These are phyloP conservation scores for Paramecium tetraurelia DNA, from an alignment of 73 alveolate genomes.

Conservation along the genomic window DNA sequence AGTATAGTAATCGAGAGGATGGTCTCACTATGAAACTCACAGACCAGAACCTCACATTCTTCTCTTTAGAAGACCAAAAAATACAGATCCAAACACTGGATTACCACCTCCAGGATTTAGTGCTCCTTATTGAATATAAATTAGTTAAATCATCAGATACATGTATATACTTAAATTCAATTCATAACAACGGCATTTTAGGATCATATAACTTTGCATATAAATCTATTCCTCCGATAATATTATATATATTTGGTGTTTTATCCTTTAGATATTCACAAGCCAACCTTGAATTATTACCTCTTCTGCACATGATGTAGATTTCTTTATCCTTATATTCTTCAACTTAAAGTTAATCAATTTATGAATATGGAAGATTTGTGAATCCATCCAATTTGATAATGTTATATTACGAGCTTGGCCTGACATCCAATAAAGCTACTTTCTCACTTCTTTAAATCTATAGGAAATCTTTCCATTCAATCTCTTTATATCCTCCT, in stretches of 20 bases:
- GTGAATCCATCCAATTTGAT: slow-evolving; percentile 68
- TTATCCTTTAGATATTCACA: slow-evolving; percentile 35
- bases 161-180: not conserved
- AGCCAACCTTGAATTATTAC: slow-evolving; percentile 72
- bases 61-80: slow-evolving; percentile 93
- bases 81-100: slow-evolving; percentile 98
- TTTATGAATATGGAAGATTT: slow-evolving; percentile 60
- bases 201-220: slow-evolving; percentile 52
- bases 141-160: not conserved
- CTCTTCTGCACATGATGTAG: slow-evolving; percentile 76
- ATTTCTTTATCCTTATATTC: slow-evolving; percentile 46
- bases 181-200: slow-evolving; percentile 51
- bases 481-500: slow-evolving; percentile 33
- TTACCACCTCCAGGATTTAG: slow-evolving; percentile 69
- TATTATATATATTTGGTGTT: not conserved
- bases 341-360: slow-evolving; percentile 42
- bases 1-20: slow-evolving; percentile 88
- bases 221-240: slow-evolving; percentile 56
- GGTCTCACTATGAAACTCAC: slow-evolving; percentile 92
- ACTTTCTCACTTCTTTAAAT: slow-evolving; percentile 55
- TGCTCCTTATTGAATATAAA: slow-evolving; percentile 57
- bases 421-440: slow-evolving; percentile 73
- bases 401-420: slow-evolving; percentile 64
- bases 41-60: slow-evolving; percentile 94
- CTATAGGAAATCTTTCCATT: slow-evolving; percentile 34